Evolutionary conservation across 768 basidiomycete species (phyloP).

Genomic region (Termitomyces sp.): DNA sequence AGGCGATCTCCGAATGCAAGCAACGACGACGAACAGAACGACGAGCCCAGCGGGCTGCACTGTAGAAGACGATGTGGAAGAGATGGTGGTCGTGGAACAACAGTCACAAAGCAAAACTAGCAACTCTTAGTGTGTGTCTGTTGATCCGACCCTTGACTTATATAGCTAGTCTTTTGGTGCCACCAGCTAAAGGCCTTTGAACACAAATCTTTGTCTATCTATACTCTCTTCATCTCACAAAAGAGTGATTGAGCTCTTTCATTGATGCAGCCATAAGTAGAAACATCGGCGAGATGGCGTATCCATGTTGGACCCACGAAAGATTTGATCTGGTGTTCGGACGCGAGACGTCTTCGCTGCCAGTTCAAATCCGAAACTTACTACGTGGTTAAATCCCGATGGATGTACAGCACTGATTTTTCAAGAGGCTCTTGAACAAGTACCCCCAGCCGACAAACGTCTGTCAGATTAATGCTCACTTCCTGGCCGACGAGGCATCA

Average conservation of each 20-base stretch:
- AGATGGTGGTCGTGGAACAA: conserved; percentile 2
- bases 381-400: no score
- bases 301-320: background rate
- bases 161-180: background rate
- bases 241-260: background rate
- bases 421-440: background rate
- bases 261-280: background rate
- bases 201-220: no score
- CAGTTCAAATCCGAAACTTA: no score
- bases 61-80: background rate
- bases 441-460: background rate
- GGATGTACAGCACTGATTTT: background rate
- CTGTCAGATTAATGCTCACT: no score
- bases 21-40: conserved; percentile 5
- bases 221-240: background rate
- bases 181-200: background rate
- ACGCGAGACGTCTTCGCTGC: no score
- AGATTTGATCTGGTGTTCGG: background rate
- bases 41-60: background rate
- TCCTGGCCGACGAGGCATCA: no score
- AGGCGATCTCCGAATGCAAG: conserved; percentile 13
- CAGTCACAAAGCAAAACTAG: conserved; percentile 10
- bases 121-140: conserved; percentile 11
- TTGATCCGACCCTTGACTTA: conserved; percentile 15
- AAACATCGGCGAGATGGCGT: no score